Evolutionary conservation across 106 monocot species (phyloP).

Genomic region (Phalaenopsis equestris): DNA sequence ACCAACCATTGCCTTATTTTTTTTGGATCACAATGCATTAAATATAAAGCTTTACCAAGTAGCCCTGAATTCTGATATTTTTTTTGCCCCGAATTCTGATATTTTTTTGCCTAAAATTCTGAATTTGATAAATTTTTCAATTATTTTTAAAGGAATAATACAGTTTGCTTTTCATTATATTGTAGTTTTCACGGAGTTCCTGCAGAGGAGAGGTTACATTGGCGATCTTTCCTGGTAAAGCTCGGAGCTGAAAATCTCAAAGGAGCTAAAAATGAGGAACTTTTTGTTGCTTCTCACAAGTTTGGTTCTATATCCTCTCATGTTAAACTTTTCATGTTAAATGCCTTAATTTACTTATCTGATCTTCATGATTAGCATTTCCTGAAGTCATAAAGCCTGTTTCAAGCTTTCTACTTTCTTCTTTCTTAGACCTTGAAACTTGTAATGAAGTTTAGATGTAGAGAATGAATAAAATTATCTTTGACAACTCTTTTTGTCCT

Average conservation of each 20-base stretch:
- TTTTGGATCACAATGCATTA: neutral
- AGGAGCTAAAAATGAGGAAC: constrained; percentile 91
- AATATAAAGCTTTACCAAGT: neutral
- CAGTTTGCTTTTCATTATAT: neutral
- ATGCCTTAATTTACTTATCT: neutral
- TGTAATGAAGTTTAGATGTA: neutral
- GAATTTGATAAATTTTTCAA: neutral
- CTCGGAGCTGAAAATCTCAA: constrained; percentile 91
- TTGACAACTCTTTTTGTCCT: no score
- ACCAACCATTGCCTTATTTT: neutral
- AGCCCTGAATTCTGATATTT: neutral
- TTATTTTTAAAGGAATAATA: neutral
- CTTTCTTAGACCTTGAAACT: neutral
- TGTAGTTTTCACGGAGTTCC: constrained; percentile 96
- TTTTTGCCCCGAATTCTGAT: no score
- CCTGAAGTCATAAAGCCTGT: neutral
- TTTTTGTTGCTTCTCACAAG: constrained; percentile 99
- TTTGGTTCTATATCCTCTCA: constrained; percentile 15
- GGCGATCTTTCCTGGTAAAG: constrained; percentile 93
- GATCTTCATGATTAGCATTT: neutral
- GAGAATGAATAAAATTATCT: neutral
- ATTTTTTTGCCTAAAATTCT: neutral
- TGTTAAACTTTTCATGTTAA: neutral
- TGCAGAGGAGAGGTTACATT: constrained; percentile 83
- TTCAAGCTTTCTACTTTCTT: neutral